Percentiles rank a stretch among this genome's conserved stretches.
Conservation (phyloP, 2,329 filamentous ascomycete species). For the Hypoxylon sp. region DNA sequence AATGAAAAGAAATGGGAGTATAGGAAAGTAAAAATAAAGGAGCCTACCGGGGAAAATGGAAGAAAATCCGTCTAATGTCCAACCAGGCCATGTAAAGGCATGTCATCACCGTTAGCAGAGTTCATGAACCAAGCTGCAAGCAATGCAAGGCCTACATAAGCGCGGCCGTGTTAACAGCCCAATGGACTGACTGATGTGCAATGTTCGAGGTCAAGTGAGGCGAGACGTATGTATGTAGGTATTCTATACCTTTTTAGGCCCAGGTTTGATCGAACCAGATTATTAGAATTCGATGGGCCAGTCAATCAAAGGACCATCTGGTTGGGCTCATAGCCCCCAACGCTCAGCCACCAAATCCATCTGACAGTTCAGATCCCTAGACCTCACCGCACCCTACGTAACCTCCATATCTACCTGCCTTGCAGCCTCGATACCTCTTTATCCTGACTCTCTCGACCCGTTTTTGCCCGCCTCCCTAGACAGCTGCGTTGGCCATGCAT, state of each 20-base stretch:
- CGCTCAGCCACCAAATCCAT: slow-evolving; percentile 30
- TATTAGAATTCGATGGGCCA: slow-evolving; percentile 36
- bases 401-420: slow-evolving; percentile 21
- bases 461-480: slow-evolving; percentile 30
- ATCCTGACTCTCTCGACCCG: no score
- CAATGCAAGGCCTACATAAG: slow-evolving; percentile 30
- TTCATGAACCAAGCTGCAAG: slow-evolving; percentile 19
- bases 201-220: slow-evolving; percentile 46
- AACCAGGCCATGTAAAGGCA: no score
- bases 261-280: slow-evolving; percentile 34
- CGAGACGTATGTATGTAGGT: slow-evolving; percentile 42
- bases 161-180: slow-evolving; percentile 33
- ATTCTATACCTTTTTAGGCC: slow-evolving; percentile 33
- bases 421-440: slow-evolving; percentile 14
- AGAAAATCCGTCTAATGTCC: slow-evolving; percentile 12
- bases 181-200: slow-evolving; percentile 32
- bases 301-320: slow-evolving; percentile 41
- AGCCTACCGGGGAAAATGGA: no score
- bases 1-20: no score
- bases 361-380: slow-evolving; percentile 25
- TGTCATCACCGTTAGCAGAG: slow-evolving; percentile 22
- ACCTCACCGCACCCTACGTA: slow-evolving; percentile 17
- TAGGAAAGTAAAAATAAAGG: no score
- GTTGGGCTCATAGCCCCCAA: slow-evolving; percentile 44
- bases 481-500: slow-evolving; percentile 48